Percentiles rank a stretch among this genome's conserved stretches.
phyloP scores from a whole-genome alignment of 495 filamentous ascomycete species.

The Collariella sp. region DNA sequence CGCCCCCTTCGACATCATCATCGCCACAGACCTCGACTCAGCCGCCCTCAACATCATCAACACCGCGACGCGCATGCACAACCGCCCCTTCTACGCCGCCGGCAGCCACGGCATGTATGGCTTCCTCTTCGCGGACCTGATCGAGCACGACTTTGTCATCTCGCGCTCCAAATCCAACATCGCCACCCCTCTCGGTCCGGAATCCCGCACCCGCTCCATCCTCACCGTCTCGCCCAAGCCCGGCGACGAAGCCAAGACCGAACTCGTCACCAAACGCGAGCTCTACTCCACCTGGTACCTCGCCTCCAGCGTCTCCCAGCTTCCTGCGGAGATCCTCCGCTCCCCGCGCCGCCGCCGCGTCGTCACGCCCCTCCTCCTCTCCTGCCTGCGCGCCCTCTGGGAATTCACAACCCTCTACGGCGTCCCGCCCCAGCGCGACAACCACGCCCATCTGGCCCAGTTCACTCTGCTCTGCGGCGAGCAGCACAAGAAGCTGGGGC shows the following conservation, averaged over 20 bases:
- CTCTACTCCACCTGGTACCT: constrained; percentile 73
- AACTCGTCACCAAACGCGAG: constrained; percentile 89
- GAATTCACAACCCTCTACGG: constrained; percentile 55
- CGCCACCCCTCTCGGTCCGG: constrained; percentile 51
- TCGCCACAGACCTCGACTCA: constrained; percentile 83
- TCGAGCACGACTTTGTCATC: constrained; percentile 78
- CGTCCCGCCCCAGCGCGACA: constrained; percentile 44
- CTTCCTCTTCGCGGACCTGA: constrained; percentile 87
- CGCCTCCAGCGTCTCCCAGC: constrained; percentile 60
- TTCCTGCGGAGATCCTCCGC: constrained; percentile 60
- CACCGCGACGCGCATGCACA: constrained; percentile 63
- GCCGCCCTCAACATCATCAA: constrained; percentile 67
- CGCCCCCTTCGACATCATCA: constrained; percentile 69
- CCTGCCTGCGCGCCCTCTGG: constrained; percentile 76
- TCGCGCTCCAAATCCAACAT: constrained; percentile 75
- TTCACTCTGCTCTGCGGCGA: constrained; percentile 73
- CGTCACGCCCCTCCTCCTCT: constrained; percentile 70
- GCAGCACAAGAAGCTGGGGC: constrained; percentile 63
- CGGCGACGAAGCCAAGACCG: constrained; percentile 52
- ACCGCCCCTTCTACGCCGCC: constrained; percentile 79
- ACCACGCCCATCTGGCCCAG: constrained; percentile 49
- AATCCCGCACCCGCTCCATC: constrained; percentile 71
- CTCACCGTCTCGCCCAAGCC: constrained; percentile 62
- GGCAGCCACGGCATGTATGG: constrained; percentile 86
- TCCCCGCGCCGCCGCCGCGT: constrained; percentile 58